A percentile compares a stretch with the other conserved stretches of the same genome.
phyloP scores from a whole-genome alignment of 805 yeast species.

The Metschnikowia rubicola region DNA sequence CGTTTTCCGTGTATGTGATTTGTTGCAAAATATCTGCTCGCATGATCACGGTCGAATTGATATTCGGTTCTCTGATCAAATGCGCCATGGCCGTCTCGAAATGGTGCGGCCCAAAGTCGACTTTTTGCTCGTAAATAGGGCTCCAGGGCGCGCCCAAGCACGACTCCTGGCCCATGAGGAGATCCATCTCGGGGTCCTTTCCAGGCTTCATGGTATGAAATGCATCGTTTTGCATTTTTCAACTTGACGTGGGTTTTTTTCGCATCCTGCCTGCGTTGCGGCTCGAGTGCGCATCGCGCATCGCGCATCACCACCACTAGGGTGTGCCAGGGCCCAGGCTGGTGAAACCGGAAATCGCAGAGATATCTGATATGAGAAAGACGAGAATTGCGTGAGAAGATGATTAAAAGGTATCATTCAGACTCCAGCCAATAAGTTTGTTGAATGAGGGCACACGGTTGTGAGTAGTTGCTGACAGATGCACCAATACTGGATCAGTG shows the following conservation, averaged over 20 bases:
- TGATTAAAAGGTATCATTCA: too few relatives aligned
- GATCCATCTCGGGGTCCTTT: conserved; percentile 13
- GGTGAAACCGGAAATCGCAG: too few relatives aligned
- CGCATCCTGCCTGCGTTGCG: not conserved
- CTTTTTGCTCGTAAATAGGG: conserved; percentile 48
- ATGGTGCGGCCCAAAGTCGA: conserved; percentile 51
- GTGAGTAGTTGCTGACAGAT: too few relatives aligned
- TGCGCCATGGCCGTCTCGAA: conserved; percentile 76
- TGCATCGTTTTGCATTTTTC: too few relatives aligned
- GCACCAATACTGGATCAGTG: too few relatives aligned
- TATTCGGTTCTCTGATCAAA: conserved; percentile 77
- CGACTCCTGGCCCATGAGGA: conserved; percentile 27
- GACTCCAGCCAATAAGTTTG: too few relatives aligned
- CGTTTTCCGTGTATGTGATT: conserved; percentile 36
- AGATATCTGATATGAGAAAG: too few relatives aligned
- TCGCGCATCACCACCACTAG: too few relatives aligned
- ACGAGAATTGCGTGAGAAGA: too few relatives aligned
- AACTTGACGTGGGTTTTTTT: not conserved
- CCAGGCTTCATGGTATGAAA: conserved; percentile 3
- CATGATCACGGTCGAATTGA: conserved; percentile 86
- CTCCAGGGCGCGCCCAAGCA: conserved; percentile 61
- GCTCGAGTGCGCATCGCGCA: too few relatives aligned
- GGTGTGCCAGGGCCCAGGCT: too few relatives aligned
- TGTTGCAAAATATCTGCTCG: conserved; percentile 78
- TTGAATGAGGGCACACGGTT: too few relatives aligned